Evolutionary conservation across 1,139 yeast genomes (phyloP).

Genomic region (Zhuliangozyma parablackwelliae): DNA sequence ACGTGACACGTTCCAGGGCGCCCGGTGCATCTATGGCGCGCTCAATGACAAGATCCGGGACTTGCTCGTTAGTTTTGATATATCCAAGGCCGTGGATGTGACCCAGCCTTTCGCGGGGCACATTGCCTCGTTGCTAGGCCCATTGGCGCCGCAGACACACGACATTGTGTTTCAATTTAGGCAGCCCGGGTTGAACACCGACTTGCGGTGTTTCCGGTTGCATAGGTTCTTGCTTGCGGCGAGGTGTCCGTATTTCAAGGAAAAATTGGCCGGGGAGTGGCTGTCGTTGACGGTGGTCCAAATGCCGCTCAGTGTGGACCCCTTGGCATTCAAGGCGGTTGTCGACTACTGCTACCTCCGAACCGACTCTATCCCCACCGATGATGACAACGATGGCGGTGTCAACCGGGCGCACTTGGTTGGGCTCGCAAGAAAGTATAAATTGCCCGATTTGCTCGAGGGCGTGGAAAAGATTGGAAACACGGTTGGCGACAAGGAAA

Average conservation of each 20-base stretch:
- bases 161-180: slow-evolving; percentile 36
- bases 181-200: slow-evolving; percentile 9
- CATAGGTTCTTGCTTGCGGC: slow-evolving; percentile 42
- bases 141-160: slow-evolving; percentile 24
- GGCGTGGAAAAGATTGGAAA: slow-evolving; percentile 20
- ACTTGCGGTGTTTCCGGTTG: slow-evolving; percentile 17
- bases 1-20: slow-evolving; percentile 76
- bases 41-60: slow-evolving; percentile 61
- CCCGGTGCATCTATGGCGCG: slow-evolving; percentile 76
- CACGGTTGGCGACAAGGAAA: slow-evolving; percentile 18
- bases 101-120: slow-evolving; percentile 76
- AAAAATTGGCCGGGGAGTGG: slow-evolving; percentile 25
- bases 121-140: slow-evolving; percentile 46
- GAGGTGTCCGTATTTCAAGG: slow-evolving; percentile 27
- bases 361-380: slow-evolving; percentile 23
- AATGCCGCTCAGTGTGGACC: slow-evolving; percentile 19
- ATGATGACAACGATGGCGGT: slow-evolving; percentile 9
- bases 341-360: slow-evolving; percentile 52
- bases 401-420: slow-evolving; percentile 25
- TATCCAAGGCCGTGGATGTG: slow-evolving; percentile 63
- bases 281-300: slow-evolving; percentile 14
- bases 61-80: slow-evolving; percentile 55
- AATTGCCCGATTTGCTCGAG: slow-evolving; percentile 32
- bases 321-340: slow-evolving; percentile 30
- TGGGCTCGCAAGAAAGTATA: slow-evolving; percentile 29